phyloP scores from a whole-genome alignment of 345 rosid genomes.

The Eucalyptus cloeziana region DNA sequence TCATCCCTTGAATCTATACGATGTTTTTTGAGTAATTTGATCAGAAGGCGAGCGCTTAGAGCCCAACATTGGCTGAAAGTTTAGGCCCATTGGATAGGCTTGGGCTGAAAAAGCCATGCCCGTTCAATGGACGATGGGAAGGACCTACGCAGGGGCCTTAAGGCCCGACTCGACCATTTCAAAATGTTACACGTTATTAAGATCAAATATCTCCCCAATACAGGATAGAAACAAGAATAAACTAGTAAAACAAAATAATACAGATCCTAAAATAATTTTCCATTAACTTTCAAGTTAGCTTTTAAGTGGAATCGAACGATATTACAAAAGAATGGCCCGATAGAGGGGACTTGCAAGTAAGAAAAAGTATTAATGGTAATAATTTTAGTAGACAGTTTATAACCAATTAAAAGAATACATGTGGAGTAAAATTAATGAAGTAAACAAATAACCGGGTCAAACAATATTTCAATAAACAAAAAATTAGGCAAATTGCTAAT shows the following conservation, averaged over 20 bases:
- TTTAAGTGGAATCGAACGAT: background rate
- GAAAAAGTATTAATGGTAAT: background rate
- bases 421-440: background rate
- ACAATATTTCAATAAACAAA: background rate
- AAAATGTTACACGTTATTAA: too few species aligned
- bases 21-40: background rate
- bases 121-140: background rate
- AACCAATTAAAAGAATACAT: background rate
- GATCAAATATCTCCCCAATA: background rate
- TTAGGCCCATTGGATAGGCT: background rate
- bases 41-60: background rate
- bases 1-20: background rate
- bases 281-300: background rate
- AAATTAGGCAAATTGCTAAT: background rate
- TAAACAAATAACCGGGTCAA: background rate
- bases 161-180: background rate
- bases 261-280: background rate
- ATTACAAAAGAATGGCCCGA: background rate
- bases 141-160: background rate
- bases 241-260: too few species aligned
- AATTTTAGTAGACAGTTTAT: background rate
- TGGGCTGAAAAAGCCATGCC: background rate
- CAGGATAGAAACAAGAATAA: too few species aligned
- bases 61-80: background rate
- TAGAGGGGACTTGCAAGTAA: background rate